Base-by-base conservation (phyloP, 768 basidiomycete species). In the Boletellus ananiceps region DNA sequence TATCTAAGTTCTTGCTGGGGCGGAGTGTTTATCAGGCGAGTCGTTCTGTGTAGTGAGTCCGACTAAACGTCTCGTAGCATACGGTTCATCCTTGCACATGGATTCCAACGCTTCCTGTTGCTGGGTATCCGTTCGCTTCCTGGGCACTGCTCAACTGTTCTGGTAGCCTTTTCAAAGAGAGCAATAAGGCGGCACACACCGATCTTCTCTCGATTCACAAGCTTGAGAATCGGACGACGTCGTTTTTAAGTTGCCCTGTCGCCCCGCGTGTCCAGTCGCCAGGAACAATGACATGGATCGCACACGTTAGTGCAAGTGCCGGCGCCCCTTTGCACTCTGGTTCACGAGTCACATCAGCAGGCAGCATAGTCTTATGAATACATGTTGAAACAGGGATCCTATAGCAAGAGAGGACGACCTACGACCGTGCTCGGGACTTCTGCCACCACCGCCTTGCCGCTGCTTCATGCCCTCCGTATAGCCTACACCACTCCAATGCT, bases 281-380 rank as follows among this genome's bases (percentile, higher is more conserved):
- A 38, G 74, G 78, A 46, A 74, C 76, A 2, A 74, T 86, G 54
- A 86, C 85, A 69, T 40, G 59, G 61, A 18, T 57, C 66, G 35
- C 75, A 79, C 51, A 62, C 73, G 29, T 64, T 88, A 19, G 69
- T 79, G 3, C 71, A 76, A 25, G 23, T 4, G 23, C 14, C 69
- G 84, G 48, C 86, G 86, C 9, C 84, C 83, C 61, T 84, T 80
- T 60, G 72, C 80, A 19, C 84, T 84, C 62, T 87, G 84, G 84
- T 86, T 88, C 60, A 83, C 85, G 82, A 75, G 76, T 18, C 60
- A 75, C n/a, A n/a, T n/a, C n/a, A n/a, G n/a, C n/a, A n/a, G 80
- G 82, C 79, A 49, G 45, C 64, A 63, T 46, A 39, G 38, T 31
- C 14, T 32, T 42, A 18, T 39, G 15, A 23, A 46, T 41, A 37